phyloP scores from a whole-genome alignment of 805 yeast genomes.

The Candida wancherniae region DNA sequence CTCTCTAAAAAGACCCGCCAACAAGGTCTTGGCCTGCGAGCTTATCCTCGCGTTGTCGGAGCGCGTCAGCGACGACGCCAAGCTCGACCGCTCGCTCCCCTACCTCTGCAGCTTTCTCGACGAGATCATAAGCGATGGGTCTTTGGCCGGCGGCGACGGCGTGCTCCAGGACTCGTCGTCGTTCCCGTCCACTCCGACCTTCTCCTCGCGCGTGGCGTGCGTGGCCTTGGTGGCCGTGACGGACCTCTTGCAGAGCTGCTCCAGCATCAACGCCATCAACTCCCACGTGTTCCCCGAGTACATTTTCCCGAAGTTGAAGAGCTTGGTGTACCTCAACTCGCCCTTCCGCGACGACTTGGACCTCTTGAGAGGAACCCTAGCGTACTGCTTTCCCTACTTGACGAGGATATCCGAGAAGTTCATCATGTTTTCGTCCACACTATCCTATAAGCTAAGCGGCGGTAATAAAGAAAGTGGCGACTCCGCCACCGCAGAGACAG shows the following conservation, averaged over 20 bases:
- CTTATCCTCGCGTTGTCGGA: conserved; percentile 73
- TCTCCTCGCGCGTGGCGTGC: conserved; percentile 58
- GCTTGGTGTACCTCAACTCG: conserved; percentile 23
- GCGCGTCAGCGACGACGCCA: conserved; percentile 72
- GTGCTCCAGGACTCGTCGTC: conserved; percentile 3
- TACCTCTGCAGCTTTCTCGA: conserved; percentile 69
- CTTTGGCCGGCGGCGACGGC: neutral
- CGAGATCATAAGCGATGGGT: conserved; percentile 35
- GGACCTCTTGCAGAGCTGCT: conserved; percentile 61
- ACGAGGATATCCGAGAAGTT: conserved; percentile 61
- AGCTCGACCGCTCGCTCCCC: conserved; percentile 82
- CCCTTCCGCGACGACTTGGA: conserved; percentile 21
- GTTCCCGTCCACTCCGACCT: conserved; percentile 10
- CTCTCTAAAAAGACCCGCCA: conserved; percentile 54
- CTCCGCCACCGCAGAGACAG: neutral
- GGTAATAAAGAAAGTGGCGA: neutral
- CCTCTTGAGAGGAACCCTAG: conserved; percentile 56
- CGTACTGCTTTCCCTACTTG: conserved; percentile 67
- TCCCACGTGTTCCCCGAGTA: conserved; percentile 77
- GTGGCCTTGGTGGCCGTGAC: conserved; percentile 62
- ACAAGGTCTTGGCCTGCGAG: conserved; percentile 68
- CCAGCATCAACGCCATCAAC: conserved; percentile 67
- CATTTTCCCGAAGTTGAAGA: conserved; percentile 60
- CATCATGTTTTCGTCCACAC: conserved; percentile 11
- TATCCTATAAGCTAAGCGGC: conserved; percentile 16